A percentile compares a stretch with the other conserved stretches of the same genome.
These are phyloP conservation scores for Cyclaneusma minus DNA, from an alignment of 2,329 filamentous ascomycete species.

Conservation along the genomic window DNA sequence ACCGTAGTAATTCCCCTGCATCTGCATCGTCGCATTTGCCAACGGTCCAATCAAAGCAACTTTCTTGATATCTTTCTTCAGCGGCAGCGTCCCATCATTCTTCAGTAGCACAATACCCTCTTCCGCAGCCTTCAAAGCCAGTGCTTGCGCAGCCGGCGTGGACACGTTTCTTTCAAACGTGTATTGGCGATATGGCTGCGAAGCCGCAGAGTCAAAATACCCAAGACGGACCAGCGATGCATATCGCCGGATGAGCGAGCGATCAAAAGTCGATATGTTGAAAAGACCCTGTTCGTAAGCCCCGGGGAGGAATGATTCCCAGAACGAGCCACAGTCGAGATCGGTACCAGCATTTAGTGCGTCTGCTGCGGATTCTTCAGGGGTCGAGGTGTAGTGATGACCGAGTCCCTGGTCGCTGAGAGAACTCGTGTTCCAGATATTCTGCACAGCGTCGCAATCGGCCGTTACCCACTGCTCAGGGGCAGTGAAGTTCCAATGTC, in stretches of 20 bases:
- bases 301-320: conserved; percentile 4
- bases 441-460: conserved; percentile 48
- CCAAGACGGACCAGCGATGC: conserved; percentile 36
- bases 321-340: conserved; percentile 11
- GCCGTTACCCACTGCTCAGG: conserved; percentile 47
- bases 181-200: conserved; percentile 33
- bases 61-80: conserved; percentile 3
- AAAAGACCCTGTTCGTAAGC: conserved; percentile 21
- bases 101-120: conserved; percentile 13
- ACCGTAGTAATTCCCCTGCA: conserved; percentile 13
- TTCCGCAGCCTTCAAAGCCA: conserved; percentile 11
- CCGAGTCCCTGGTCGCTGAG: conserved; percentile 1
- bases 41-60: conserved; percentile 12
- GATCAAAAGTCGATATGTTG: conserved; percentile 29
- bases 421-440: conserved; percentile 32
- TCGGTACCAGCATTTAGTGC: conserved; percentile 10
- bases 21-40: conserved; percentile 11
- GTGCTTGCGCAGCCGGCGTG: conserved; percentile 6
- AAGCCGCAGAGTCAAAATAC: conserved; percentile 35
- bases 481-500: conserved; percentile 48
- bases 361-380: conserved; percentile 6
- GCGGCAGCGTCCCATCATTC: conserved; percentile 11
- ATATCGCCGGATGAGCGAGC: conserved; percentile 34
- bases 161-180: conserved; percentile 26
- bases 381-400: neutral